A percentile compares a stretch with the other conserved stretches of the same genome.
phyloP scores from a whole-genome alignment of 1,139 yeast species.

The Pichia inconspicua region DNA sequence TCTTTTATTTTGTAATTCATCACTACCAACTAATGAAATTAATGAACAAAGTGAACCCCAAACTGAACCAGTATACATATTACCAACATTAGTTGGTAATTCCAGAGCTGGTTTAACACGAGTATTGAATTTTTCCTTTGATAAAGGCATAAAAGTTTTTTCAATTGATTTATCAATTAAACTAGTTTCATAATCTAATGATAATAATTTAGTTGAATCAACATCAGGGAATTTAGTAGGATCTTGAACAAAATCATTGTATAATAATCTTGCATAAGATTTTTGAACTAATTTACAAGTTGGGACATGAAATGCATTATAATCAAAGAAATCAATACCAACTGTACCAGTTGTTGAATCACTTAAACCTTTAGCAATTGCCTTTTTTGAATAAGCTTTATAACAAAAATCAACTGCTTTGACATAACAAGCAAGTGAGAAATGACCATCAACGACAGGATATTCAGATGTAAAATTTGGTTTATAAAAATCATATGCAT shows the following conservation, averaged over 20 bases:
- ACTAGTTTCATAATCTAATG: constrained; percentile 67
- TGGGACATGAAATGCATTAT: constrained; percentile 97
- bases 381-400: constrained; percentile 72
- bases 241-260: constrained; percentile 75
- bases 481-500: constrained; percentile 95
- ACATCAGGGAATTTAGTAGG: constrained; percentile 62
- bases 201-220: constrained; percentile 41
- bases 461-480: constrained; percentile 96
- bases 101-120: constrained; percentile 75
- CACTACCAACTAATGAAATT: constrained; percentile 67
- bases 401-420: constrained; percentile 89
- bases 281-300: constrained; percentile 92
- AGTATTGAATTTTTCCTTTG: constrained; percentile 62
- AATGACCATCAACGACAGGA: constrained; percentile 97
- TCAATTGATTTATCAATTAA: constrained; percentile 75
- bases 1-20: constrained; percentile 71
- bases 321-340: constrained; percentile 73
- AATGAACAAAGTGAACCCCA: constrained; percentile 84
- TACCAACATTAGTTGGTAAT: constrained; percentile 96
- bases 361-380: constrained; percentile 46
- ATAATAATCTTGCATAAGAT: constrained; percentile 86
- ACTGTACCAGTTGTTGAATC: constrained; percentile 43
- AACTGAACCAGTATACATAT: constrained; percentile 94
- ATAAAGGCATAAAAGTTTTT: constrained; percentile 72
- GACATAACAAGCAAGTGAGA: constrained; percentile 87